Evolutionary conservation across 1,139 yeast genomes (phyloP), one percentile per base, ranked within the genome.

Genomic region (Debaryomyces robertsiae): DNA sequence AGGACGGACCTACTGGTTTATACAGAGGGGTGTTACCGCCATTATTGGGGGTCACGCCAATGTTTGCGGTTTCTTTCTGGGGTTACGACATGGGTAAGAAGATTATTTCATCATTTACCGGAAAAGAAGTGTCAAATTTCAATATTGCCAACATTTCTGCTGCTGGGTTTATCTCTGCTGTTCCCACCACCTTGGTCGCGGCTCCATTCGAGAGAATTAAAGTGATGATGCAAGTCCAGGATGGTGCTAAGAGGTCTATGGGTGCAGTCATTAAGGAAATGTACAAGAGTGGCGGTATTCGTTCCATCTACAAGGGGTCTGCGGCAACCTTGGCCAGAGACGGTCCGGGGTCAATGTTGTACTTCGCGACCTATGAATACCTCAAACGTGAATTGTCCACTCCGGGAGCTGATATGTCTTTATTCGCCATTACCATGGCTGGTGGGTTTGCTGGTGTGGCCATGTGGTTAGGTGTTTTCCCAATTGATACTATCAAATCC

Each of bases 51-150:
- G 98, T 93, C 22, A 93, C 98, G 0, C 98, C 98, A 30, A 93
- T 93, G 89, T 93, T 93, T 71, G 98, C 98, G 9, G 94, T 93
- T 25, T 87, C 96, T 2, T 93, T 93, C 72, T 91, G 98, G 98
- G 98, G 98, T 58, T 93, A 93, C 66, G 98, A 90, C 57, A 73
- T 89, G 42, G 98, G 98, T 47, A 90, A 90, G 67, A 79, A 81
- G 48, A 46, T 91, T 9, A 95, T 91, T 3, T 52, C 74, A 1
- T 53, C 67, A 5, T 58, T 61, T 38, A 64, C 76, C 5, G 76
- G 78, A 1, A 64, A 65, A 32, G 57, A 62, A 11, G 65, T 67
- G 13, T 63, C 65, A 30, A 64, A 70, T 15, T 77, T 89, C 53
- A 62, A 84, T 22, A 81, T 85, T 49, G 75, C 68, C 1, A 89